phyloP scores from a whole-genome alignment of 2,329 filamentous ascomycete species.

The Hortaea werneckii region DNA sequence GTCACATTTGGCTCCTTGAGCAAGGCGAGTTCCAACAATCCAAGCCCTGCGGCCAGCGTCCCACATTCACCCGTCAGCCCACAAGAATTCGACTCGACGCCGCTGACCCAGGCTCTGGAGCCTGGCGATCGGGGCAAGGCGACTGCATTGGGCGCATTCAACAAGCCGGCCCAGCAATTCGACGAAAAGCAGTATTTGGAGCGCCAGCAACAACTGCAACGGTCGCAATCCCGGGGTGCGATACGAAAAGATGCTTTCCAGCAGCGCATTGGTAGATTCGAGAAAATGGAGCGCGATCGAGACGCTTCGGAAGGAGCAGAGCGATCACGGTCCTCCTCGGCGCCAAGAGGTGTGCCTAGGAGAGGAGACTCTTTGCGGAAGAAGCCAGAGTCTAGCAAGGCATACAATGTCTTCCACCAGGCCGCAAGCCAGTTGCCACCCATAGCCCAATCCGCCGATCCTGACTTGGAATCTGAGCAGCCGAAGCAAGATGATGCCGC shows the following conservation, averaged over 20 bases:
- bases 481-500: background rate
- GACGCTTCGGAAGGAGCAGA: constrained; percentile 12
- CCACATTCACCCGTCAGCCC: constrained; percentile 51
- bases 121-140: constrained; percentile 73
- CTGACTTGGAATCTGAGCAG: constrained; percentile 1
- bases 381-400: constrained; percentile 20
- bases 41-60: constrained; percentile 30
- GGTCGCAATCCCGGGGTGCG: constrained; percentile 27
- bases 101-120: constrained; percentile 54
- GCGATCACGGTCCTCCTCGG: constrained; percentile 23
- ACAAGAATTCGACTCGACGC: constrained; percentile 56
- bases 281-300: constrained; percentile 12
- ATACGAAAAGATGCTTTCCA: constrained; percentile 12
- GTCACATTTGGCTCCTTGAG: constrained; percentile 26
- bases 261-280: constrained; percentile 15
- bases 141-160: constrained; percentile 61
- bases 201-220: constrained; percentile 69
- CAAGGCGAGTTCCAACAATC: constrained; percentile 25
- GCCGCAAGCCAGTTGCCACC: constrained; percentile 32
- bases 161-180: constrained; percentile 64
- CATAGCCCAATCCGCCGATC: constrained; percentile 6
- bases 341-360: constrained; percentile 11
- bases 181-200: constrained; percentile 80
- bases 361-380: constrained; percentile 2
- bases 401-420: constrained; percentile 38